Evolutionary conservation across 2,329 filamentous ascomycete genomes (phyloP).

Genomic region (Pseudocercospora fuligena): DNA sequence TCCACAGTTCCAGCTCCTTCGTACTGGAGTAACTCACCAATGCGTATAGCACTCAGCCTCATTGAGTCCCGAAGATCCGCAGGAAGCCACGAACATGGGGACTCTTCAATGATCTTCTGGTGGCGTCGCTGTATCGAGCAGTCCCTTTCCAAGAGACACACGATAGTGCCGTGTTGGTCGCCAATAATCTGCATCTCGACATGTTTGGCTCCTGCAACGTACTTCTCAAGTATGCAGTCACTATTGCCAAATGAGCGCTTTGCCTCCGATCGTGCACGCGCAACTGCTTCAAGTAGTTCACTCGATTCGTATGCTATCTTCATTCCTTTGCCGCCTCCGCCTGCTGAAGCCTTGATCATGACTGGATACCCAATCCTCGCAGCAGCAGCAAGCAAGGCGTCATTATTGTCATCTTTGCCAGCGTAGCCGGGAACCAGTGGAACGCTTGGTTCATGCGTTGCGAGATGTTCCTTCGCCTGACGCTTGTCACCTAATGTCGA

Average conservation of each 20-base stretch:
- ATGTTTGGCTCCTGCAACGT: conserved; percentile 66
- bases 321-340: conserved; percentile 55
- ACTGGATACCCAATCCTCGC: conserved; percentile 43
- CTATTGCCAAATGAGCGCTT: conserved; percentile 50
- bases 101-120: conserved; percentile 83
- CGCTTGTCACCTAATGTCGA: conserved; percentile 42
- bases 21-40: conserved; percentile 40
- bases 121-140: conserved; percentile 82
- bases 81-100: conserved; percentile 1
- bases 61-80: conserved; percentile 35
- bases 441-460: conserved; percentile 35
- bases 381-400: conserved; percentile 26
- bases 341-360: conserved; percentile 56
- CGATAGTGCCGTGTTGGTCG: conserved; percentile 73
- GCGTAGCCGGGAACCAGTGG: conserved; percentile 37
- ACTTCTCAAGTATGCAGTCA: conserved; percentile 31
- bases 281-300: neutral
- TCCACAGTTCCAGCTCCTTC: conserved; percentile 53
- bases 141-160: conserved; percentile 81
- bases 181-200: conserved; percentile 89
- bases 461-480: conserved; percentile 35
- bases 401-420: conserved; percentile 3
- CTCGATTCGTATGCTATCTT: conserved; percentile 32
- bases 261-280: conserved; percentile 38
- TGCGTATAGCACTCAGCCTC: conserved; percentile 2